Base-by-base conservation (phyloP, 2,329 filamentous ascomycete species). In the Orbilia brochopaga region DNA sequence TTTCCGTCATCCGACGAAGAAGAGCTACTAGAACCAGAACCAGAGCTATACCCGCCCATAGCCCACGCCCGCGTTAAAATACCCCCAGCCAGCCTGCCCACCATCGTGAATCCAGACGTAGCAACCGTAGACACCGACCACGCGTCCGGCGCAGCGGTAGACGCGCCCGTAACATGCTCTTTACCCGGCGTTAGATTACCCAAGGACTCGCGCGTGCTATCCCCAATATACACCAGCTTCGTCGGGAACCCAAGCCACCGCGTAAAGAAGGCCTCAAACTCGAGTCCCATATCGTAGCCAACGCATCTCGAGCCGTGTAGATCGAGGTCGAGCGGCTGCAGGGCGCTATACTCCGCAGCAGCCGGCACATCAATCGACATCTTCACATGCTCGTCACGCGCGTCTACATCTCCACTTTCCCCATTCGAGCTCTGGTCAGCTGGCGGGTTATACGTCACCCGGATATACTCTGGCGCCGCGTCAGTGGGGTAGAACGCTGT, bases 161-260 rank as follows among this genome's bases (percentile, higher is more conserved):
- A 74, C 64, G 10, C 69, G 64, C 17, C 73, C 53, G 54, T 60
- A 63, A 69, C 73, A 42, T 6, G 76, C 69, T 23, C 57, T 35
- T 53, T 76, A 56, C 79, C 79, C 0, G 84, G 84, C n/a, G 82
- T 80, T 35, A 85, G 76, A 32, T 85, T 86, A 0, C 89, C 89
- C 13, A 91, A 80, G 0, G 91, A 85, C 1, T 81, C 80, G 11
- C 89, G 83, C 24, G 81, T 81, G 52, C 85, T 84, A 35, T 83
- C 80, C 7, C 88, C 89, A 42, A 91, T 84, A 78, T 88, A 90
- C 2, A 87, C 81, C 2, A 92, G 81, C 0, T 85, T 79, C 0
- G 85, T 83, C 2, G 81, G 79, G 76, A 86, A 88, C 5, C 88
- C 88, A 46, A 91, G 85, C 73, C 86, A 84, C 19, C 82, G 81